Conservation (phyloP, 164 flowering plant genomes). For the Warburgia ugandensis region DNA sequence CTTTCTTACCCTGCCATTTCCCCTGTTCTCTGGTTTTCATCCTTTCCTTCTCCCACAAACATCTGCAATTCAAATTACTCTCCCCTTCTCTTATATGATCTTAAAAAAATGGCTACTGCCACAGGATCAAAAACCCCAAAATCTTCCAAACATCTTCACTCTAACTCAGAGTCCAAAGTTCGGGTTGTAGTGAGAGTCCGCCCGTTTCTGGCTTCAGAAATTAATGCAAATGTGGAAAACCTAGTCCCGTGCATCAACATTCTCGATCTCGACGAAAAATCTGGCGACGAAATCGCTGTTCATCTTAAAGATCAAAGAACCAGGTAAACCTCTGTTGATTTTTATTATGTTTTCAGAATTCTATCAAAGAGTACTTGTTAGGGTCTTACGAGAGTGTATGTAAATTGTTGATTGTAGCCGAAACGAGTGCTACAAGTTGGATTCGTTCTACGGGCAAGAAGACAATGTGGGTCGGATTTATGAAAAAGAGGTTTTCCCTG, state of each 20-base stretch:
- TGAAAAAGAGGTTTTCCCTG: constrained; percentile 59
- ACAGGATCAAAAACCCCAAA: constrained; percentile 9
- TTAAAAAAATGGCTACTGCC: constrained; percentile 15
- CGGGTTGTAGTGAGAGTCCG: constrained; percentile 66
- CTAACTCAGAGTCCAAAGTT: constrained; percentile 42
- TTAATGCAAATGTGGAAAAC: constrained; percentile 12
- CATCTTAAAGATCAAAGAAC: constrained; percentile 56
- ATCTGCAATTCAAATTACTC: background rate
- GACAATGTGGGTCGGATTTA: constrained; percentile 48
- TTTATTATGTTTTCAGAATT: background rate
- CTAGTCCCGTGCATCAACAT: constrained; percentile 43
- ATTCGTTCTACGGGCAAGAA: constrained; percentile 64
- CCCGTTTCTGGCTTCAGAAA: constrained; percentile 70
- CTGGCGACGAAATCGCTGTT: constrained; percentile 48
- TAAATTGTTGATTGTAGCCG: constrained; percentile 37
- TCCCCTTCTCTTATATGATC: background rate
- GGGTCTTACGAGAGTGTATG: background rate
- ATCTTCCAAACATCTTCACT: constrained; percentile 12
- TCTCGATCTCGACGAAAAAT: constrained; percentile 23
- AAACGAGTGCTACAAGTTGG: constrained; percentile 72
- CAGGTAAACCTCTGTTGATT: constrained; percentile 25
- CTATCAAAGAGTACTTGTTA: background rate
- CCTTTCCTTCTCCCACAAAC: background rate
- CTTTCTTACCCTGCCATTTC: too few relatives aligned
- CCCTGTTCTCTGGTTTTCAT: too few relatives aligned